Evolutionary conservation across 2,329 filamentous ascomycete species (phyloP).

Genomic region (Sarocladiaceae sp.): DNA sequence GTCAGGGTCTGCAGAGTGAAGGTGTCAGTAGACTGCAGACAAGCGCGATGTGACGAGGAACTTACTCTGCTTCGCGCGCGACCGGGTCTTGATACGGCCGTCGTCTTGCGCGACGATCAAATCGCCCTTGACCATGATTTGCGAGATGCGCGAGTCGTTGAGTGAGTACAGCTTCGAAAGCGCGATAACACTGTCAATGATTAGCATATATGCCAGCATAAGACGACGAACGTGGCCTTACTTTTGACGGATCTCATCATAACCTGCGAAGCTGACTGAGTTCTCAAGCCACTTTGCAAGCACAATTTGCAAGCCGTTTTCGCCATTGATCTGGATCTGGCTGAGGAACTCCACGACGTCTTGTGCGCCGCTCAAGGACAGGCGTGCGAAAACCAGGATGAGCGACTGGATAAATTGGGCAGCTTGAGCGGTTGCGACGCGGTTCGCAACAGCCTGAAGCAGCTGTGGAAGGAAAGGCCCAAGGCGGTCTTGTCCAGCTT

Average conservation of each 20-base stretch:
- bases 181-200: constrained; percentile 68
- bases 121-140: constrained; percentile 87
- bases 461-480: constrained; percentile 88
- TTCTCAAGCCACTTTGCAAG: constrained; percentile 96
- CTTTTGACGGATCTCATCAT: constrained; percentile 97
- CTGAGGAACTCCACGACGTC: constrained; percentile 92
- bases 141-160: constrained; percentile 72
- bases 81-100: constrained; percentile 84
- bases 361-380: constrained; percentile 77
- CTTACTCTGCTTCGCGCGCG: constrained; percentile 77
- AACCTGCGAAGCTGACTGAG: constrained; percentile 94
- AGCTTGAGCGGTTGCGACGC: constrained; percentile 76
- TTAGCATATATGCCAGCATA: constrained; percentile 23
- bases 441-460: constrained; percentile 80
- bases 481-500: constrained; percentile 84
- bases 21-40: neutral
- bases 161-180: constrained; percentile 87
- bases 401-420: constrained; percentile 93
- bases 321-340: constrained; percentile 72
- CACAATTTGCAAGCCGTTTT: constrained; percentile 84
- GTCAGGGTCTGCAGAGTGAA: constrained; percentile 63
- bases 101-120: constrained; percentile 76
- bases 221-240: constrained; percentile 37
- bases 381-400: constrained; percentile 88
- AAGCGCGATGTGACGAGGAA: constrained; percentile 13